Evolutionary conservation across 495 filamentous ascomycete species (phyloP).

Genomic region (Glonium stellatum): DNA sequence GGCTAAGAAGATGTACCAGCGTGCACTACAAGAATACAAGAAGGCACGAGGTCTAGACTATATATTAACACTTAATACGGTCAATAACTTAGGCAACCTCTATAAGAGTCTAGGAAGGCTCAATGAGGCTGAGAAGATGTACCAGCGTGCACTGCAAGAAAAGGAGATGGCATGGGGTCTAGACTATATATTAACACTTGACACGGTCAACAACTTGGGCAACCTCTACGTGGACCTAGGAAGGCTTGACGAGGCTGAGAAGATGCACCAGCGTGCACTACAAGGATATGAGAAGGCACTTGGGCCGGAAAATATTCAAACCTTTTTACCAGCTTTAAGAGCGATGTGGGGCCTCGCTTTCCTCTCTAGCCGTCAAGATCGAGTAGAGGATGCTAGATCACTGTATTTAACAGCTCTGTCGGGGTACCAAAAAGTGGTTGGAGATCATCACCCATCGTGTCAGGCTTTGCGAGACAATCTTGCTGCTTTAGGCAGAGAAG

Average conservation of each 20-base stretch:
- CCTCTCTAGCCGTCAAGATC: not conserved
- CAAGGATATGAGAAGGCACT: constrained; percentile 7
- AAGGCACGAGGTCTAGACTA: no score
- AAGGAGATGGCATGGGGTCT: constrained; percentile 6
- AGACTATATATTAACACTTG: constrained; percentile 10
- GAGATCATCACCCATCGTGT: not conserved
- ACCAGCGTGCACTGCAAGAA: constrained; percentile 6
- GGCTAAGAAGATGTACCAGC: no score
- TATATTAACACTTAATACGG: no score
- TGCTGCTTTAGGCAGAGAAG: not conserved
- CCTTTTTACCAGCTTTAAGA: not conserved
- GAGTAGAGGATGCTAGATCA: not conserved
- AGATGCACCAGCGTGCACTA: constrained; percentile 3
- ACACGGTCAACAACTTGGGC: constrained; percentile 9
- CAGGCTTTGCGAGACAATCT: not conserved
- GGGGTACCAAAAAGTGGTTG: not conserved
- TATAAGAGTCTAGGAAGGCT: not conserved
- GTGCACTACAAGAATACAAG: no score
- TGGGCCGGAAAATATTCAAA: constrained; percentile 6
- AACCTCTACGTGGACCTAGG: no score
- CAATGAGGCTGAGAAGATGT: no score
- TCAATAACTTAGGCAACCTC: not conserved
- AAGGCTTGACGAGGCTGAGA: no score
- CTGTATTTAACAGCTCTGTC: not conserved
- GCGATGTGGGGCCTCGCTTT: not conserved